Evolutionary conservation across 306 rosid species (phyloP), one percentile per base, ranked within the genome.

Genomic region (Sphenostylis stenocarpa): DNA sequence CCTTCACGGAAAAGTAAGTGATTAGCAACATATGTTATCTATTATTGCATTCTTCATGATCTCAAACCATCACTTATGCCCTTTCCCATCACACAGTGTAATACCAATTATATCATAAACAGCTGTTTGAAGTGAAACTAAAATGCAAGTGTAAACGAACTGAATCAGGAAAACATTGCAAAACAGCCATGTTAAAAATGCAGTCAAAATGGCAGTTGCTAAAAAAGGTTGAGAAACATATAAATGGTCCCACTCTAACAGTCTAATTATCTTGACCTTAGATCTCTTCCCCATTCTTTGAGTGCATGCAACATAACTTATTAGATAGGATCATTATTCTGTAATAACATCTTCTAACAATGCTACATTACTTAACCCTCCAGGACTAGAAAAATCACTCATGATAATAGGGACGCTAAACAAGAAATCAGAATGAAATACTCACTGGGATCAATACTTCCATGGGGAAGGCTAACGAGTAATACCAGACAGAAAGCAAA

Each of bases 361-460:
- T 58, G 38, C 44, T 24, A 65, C 8, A 7, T 45, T 15, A 65
- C 47, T 33, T 67, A 58, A 19, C 5, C 41, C 73, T 60, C 56
- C 62, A 34, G 10, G 47, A 34, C 28, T 47, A 67, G 24, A 26
- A 45, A 77, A 16, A 61, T 68, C 64, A 62, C 64, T 28, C 49
- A 57, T 49, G 72, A 70, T 53, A 69, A 44, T 55, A 74, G 53
- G 43, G 15, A 74, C 41, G 72, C 45, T 33, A 61, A 58, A 24
- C 33, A 15, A 69, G 55, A 9, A 51, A 58, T 36, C 38, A 70
- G 57, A 63, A 51, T 15, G 26, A 77, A 55, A 78, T 52, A 85
- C 97, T 77, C 86, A 92, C 97, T 93, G 67, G 97, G 97, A 82
- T 92, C 97, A 43, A 92, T 92, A 77, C 76, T 87, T 56, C 96